A percentile compares a stretch with the other conserved stretches of the same genome.
Conservation (phyloP, 2,329 filamentous ascomycete genomes). For the Cladobotryum mycophilum region DNA sequence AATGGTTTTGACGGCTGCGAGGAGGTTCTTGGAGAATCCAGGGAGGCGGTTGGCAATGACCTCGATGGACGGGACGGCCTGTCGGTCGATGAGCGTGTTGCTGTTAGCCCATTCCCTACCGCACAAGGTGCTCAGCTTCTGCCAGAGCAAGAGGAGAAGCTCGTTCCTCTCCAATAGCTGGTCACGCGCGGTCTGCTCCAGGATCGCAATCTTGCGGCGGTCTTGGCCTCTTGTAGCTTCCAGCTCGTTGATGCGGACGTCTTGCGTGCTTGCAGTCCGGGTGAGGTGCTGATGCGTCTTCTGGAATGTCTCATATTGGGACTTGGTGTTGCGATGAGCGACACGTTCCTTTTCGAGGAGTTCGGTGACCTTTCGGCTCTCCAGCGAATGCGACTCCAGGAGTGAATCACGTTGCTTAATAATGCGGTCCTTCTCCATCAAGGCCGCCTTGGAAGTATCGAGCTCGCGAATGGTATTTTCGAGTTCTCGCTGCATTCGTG, state of each 20-base stretch:
- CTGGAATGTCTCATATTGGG: constrained; percentile 81
- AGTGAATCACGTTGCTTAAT: constrained; percentile 84
- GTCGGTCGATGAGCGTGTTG: constrained; percentile 82
- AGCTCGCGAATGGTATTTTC: constrained; percentile 79
- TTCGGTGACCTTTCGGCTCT: constrained; percentile 77
- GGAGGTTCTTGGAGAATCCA: constrained; percentile 83
- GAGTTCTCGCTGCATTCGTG: constrained; percentile 80
- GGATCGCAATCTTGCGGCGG: constrained; percentile 64
- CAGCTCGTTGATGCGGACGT: constrained; percentile 77
- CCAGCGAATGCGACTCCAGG: constrained; percentile 81
- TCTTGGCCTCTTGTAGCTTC: constrained; percentile 74
- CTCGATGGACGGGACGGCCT: constrained; percentile 74
- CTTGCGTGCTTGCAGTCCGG: constrained; percentile 79
- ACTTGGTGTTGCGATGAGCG: constrained; percentile 76
- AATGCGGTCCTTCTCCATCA: constrained; percentile 85
- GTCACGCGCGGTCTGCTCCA: constrained; percentile 78
- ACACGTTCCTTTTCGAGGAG: constrained; percentile 87
- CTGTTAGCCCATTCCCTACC: constrained; percentile 88
- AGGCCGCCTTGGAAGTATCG: constrained; percentile 65
- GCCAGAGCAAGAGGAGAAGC: constrained; percentile 84
- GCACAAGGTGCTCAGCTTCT: constrained; percentile 75
- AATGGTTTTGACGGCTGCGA: constrained; percentile 80
- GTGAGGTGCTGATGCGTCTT: constrained; percentile 82
- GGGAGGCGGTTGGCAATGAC: constrained; percentile 79
- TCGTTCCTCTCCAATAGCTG: constrained; percentile 87